A percentile compares a stretch with the other conserved stretches of the same genome.
phyloP scores from a whole-genome alignment of 352 stramenopile genomes.

The Aphanomyces invadans region DNA sequence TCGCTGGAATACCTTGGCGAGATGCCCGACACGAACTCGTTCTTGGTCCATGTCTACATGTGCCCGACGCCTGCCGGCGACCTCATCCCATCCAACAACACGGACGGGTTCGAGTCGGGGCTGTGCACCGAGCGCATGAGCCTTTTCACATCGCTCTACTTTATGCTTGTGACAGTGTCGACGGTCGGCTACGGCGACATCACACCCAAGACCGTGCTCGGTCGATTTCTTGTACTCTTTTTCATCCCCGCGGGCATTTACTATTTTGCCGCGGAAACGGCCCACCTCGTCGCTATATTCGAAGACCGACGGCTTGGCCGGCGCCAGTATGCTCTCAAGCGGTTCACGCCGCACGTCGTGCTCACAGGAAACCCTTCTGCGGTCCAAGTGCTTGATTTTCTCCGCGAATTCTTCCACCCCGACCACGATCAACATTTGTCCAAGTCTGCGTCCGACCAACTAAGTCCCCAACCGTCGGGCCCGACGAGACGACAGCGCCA shows the following conservation, averaged over 20 bases:
- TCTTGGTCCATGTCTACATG: conserved; percentile 80
- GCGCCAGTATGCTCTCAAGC: conserved; percentile 51
- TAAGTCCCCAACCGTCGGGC: conserved; percentile 4
- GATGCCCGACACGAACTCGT: conserved; percentile 70
- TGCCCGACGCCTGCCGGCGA: conserved; percentile 47
- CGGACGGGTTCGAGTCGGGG: conserved; percentile 37
- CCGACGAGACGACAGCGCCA: conserved; percentile 50
- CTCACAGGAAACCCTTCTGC: conserved; percentile 74
- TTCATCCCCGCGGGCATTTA: conserved; percentile 86
- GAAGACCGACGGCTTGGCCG: conserved; percentile 49
- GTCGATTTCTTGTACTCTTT: conserved; percentile 62
- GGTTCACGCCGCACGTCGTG: conserved; percentile 75
- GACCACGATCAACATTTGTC: conserved; percentile 51
- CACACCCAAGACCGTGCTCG: conserved; percentile 72
- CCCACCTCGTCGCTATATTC: conserved; percentile 68
- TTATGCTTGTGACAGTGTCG: conserved; percentile 84
- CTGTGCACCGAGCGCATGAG: conserved; percentile 75
- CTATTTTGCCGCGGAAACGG: conserved; percentile 77
- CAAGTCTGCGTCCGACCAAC: not conserved
- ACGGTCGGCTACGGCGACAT: conserved; percentile 85
- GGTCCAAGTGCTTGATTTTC: conserved; percentile 77
- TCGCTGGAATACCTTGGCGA: conserved; percentile 80
- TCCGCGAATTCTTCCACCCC: conserved; percentile 83
- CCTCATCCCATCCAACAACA: conserved; percentile 47
- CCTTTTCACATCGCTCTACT: conserved; percentile 84